Evolutionary conservation across 2,329 filamentous ascomycete species (phyloP).

Genomic region (Fulvia fulva): DNA sequence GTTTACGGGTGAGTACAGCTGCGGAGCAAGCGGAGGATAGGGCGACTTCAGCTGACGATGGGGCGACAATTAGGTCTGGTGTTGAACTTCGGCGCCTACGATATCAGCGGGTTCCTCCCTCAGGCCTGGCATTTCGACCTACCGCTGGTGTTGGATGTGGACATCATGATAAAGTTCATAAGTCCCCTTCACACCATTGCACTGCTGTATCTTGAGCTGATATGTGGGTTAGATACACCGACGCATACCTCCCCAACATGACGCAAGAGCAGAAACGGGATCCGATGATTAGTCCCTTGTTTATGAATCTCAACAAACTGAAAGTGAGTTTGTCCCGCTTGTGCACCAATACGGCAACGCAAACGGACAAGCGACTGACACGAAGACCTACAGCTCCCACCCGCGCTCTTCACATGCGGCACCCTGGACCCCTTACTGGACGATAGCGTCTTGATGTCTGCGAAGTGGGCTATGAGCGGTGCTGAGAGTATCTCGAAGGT

Average conservation of each 20-base stretch:
- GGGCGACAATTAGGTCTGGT: slow-evolving; percentile 34
- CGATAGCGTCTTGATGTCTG: slow-evolving; percentile 51
- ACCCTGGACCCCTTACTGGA: slow-evolving; percentile 53
- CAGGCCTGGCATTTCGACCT: slow-evolving; percentile 39
- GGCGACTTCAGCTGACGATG: not conserved
- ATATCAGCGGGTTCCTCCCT: slow-evolving; percentile 45
- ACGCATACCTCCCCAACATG: slow-evolving; percentile 44
- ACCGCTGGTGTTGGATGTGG: slow-evolving; percentile 44
- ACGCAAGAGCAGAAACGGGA: slow-evolving; percentile 41
- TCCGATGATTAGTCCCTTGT: slow-evolving; percentile 49
- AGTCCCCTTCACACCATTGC: slow-evolving; percentile 4
- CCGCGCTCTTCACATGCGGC: slow-evolving; percentile 53
- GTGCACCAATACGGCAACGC: too few species aligned
- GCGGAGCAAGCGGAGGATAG: too few species aligned
- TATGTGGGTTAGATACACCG: slow-evolving; percentile 36
- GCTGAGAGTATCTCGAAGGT: slow-evolving; percentile 48
- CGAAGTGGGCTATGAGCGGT: slow-evolving; percentile 52
- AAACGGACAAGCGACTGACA: not conserved
- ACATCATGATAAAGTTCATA: slow-evolving; percentile 41
- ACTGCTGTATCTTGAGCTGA: not conserved
- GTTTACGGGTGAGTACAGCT: slow-evolving; percentile 37
- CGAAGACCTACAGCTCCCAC: slow-evolving; percentile 40
- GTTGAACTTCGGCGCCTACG: slow-evolving; percentile 52
- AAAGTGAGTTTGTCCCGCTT: too few species aligned
- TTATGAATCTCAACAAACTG: slow-evolving; percentile 40